Base-by-base conservation (phyloP, 345 rosid species). In the Zanthoxylum bungeanum region DNA sequence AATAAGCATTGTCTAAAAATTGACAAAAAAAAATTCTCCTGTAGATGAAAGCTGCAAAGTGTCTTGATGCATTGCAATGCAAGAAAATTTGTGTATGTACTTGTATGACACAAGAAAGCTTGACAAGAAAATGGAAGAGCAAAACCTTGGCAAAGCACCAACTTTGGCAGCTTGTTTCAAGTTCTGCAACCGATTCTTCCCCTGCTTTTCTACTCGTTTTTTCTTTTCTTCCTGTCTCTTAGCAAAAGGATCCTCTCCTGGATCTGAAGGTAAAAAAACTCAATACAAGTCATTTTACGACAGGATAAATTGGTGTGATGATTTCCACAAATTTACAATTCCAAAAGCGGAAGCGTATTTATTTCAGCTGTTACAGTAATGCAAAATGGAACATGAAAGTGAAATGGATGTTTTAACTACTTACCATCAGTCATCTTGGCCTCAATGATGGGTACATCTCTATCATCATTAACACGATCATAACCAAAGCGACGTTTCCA, bases 401-500 rank as follows among this genome's bases (percentile, higher is more conserved):
- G n/a, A n/a, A n/a, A n/a, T n/a, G 49, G 39, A 9, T 46, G 37
- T n/a, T 24, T 39, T 37, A 3, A 7, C 49, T 51, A 70, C 77
- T 61, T 83, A 94, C 97, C 98, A 78, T 90, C 97, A 46, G 91
- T 75, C 77, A 67, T 82, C 84, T 92, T 94, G 75, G 97, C 97
- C 72, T 90, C 98, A 46, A 90, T 85, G 66, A 92, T 89, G 52
- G 97, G 93, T 49, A 92, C 63, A 68, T 94, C 98, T 42, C 81
- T 73, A 82, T 94, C 98, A 74, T 94, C 95, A 75, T 90, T 88
- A 63, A 90, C 98, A 72, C 95, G 97, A 76, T 94, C 97, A 66
- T 89, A 94, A 56, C 98, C 97, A 82, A 78, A 88, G 31, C 92
- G 85, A 31, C 95, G 95, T 80, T 94, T 94, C 89, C 97, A 94